These are phyloP conservation scores for Ustilago cynodontis DNA, from an alignment of 1,284 basidiomycete species.

Conservation along the genomic window DNA sequence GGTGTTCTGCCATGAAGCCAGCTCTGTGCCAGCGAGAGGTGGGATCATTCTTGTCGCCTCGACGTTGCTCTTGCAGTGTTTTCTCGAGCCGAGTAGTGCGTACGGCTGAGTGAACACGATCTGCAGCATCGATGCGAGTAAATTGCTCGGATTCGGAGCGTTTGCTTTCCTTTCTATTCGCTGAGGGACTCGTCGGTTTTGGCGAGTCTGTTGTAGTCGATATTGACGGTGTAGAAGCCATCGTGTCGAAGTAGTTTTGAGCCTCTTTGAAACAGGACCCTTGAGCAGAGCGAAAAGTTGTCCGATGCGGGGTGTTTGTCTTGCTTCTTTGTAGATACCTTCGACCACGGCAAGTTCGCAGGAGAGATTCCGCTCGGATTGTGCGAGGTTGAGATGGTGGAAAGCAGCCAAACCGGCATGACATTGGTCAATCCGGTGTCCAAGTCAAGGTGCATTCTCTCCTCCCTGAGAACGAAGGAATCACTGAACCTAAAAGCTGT, in stretches of 20 bases:
- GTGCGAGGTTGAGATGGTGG: background rate
- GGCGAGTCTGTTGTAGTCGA: background rate
- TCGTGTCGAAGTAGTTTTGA: background rate
- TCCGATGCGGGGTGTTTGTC: no score
- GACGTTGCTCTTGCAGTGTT: constrained; percentile 40
- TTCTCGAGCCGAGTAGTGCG: constrained; percentile 25
- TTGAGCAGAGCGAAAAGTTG: no score
- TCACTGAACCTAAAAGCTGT: background rate
- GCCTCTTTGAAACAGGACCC: no score
- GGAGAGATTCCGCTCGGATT: background rate
- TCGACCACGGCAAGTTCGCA: background rate
- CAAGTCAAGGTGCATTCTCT: no score
- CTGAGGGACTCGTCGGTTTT: background rate
- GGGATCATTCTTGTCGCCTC: constrained; percentile 42
- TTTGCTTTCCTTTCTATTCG: background rate
- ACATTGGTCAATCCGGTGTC: background rate
- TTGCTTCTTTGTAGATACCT: background rate
- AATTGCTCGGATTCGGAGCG: constrained; percentile 22
- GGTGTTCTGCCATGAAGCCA: constrained; percentile 37
- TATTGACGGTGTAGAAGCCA: background rate
- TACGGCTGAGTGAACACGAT: constrained; percentile 35
- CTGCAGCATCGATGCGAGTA: constrained; percentile 35
- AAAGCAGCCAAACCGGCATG: background rate
- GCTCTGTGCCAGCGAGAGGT: constrained; percentile 37
- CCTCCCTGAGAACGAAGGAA: no score